Conservation (phyloP, 2,329 filamentous ascomycete species). For the Byssochlamys sp. region DNA sequence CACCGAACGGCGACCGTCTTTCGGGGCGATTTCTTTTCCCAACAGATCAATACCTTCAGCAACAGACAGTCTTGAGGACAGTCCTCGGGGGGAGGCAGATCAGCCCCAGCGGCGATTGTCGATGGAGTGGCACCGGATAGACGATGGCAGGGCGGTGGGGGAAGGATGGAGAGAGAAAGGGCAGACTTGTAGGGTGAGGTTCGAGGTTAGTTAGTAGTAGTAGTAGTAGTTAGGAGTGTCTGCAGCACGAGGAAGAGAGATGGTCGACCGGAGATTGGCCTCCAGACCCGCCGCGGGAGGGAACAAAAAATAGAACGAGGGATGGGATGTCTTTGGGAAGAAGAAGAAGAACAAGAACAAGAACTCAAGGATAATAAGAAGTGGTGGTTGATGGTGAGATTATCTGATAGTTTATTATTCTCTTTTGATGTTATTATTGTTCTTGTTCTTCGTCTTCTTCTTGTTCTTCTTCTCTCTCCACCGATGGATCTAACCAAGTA, state of each 20-base stretch:
- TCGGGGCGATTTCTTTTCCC: neutral
- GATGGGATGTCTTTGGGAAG: too few relatives aligned
- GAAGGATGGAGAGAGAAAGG: neutral
- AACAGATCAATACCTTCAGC: neutral
- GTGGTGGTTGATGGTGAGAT: too few relatives aligned
- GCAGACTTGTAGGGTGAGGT: neutral
- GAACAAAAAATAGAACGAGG: neutral
- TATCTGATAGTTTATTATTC: too few relatives aligned
- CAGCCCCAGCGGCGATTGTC: neutral
- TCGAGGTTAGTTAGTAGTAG: neutral
- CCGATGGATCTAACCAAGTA: neutral
- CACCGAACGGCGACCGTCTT: neutral
- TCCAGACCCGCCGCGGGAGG: too few relatives aligned
- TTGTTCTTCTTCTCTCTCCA: neutral
- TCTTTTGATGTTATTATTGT: too few relatives aligned
- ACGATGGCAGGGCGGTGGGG: neutral
- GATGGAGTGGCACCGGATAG: neutral
- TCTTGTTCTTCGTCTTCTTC: neutral
- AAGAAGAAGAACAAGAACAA: neutral
- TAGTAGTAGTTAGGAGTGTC: too few relatives aligned
- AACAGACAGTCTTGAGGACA: neutral
- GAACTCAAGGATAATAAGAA: too few relatives aligned
- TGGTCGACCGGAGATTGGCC: neutral
- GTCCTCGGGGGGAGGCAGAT: neutral
- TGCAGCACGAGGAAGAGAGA: neutral